Evolutionary conservation across 2,329 filamentous ascomycete species (phyloP).

Genomic region (Diaporthe helianthi): DNA sequence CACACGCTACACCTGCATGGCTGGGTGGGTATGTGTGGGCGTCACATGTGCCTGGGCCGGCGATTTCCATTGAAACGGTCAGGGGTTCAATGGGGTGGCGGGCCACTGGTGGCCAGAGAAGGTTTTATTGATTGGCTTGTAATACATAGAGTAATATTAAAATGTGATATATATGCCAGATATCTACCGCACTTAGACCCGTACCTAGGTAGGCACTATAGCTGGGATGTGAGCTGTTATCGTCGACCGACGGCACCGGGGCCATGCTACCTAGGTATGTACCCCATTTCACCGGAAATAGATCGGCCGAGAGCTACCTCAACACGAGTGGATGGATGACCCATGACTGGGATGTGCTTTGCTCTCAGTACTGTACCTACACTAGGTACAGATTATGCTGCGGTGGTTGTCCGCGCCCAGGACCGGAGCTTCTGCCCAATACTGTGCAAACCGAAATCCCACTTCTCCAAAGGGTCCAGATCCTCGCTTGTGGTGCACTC

Average conservation of each 20-base stretch:
- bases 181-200: neutral
- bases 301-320: neutral
- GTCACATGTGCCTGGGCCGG: neutral
- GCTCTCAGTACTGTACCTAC: neutral
- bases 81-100: neutral
- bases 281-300: conserved; percentile 1
- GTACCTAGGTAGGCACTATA: neutral
- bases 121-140: too few species aligned
- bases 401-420: neutral
- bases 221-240: neutral
- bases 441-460: neutral
- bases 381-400: too few species aligned
- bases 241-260: neutral
- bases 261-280: too few species aligned
- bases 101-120: neutral
- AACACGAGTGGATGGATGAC: conserved; percentile 4
- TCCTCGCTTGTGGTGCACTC: too few species aligned
- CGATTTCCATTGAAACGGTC: neutral
- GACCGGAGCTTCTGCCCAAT: neutral
- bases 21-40: neutral
- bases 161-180: neutral
- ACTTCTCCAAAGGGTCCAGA: too few species aligned
- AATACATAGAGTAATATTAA: neutral
- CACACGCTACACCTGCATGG: too few species aligned
- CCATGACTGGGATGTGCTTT: neutral